phyloP scores from a whole-genome alignment of 805 yeast genomes.

The Candida silvicultrix region DNA sequence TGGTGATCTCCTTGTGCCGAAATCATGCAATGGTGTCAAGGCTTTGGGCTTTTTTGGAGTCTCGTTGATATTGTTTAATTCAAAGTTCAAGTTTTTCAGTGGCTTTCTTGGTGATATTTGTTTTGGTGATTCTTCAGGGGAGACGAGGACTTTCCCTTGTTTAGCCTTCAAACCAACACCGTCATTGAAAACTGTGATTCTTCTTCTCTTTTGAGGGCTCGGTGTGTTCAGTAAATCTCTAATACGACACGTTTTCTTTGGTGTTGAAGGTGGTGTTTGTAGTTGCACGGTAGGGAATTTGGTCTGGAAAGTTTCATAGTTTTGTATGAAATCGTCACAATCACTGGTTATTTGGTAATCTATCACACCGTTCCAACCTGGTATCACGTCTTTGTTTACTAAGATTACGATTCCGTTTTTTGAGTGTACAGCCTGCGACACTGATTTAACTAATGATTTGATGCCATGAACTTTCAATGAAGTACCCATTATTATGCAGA shows the following conservation, averaged over 20 bases:
- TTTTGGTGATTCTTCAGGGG: constrained; percentile 4
- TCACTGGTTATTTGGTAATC: constrained; percentile 78
- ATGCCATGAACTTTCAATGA: constrained; percentile 90
- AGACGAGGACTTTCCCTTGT: not conserved
- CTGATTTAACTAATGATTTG: constrained; percentile 60
- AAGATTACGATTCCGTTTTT: constrained; percentile 73
- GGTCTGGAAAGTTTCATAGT: constrained; percentile 12
- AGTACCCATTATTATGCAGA: constrained; percentile 87
- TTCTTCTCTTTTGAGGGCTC: constrained; percentile 4
- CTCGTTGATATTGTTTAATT: not conserved
- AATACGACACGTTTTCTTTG: constrained; percentile 13
- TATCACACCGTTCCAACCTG: constrained; percentile 63
- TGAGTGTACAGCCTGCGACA: constrained; percentile 69
- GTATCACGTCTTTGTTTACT: constrained; percentile 62
- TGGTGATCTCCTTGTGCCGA: constrained; percentile 1
- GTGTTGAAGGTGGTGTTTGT: constrained; percentile 27
- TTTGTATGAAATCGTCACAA: constrained; percentile 72
- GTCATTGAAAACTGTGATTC: not conserved
- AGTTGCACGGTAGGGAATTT: not conserved
- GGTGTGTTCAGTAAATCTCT: constrained; percentile 13
- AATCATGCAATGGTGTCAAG: not conserved
- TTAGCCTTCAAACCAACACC: not conserved
- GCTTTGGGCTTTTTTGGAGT: not conserved
- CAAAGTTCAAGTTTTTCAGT: not conserved
- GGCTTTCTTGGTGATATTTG: constrained; percentile 1